Percentiles rank a stretch among this genome's conserved stretches.
Evolutionary conservation across 495 filamentous ascomycete genomes (phyloP).

Genomic region (Aspergillus wentii): DNA sequence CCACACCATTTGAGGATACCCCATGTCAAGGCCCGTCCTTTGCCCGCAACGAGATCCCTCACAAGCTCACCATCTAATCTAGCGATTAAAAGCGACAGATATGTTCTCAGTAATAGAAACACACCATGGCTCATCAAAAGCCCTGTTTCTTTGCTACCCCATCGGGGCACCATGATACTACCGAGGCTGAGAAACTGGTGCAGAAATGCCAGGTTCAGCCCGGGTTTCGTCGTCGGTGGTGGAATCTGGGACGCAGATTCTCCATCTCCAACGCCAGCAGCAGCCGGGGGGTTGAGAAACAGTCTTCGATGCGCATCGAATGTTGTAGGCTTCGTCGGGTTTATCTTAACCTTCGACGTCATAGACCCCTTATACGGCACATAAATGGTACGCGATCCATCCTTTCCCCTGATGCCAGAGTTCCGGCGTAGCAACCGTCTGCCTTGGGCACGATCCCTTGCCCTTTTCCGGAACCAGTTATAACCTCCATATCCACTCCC

Average conservation of each 20-base stretch:
- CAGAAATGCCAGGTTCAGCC: slow-evolving; percentile 94
- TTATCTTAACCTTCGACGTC: slow-evolving; percentile 86
- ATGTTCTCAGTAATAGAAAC: slow-evolving; percentile 76
- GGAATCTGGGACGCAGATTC: slow-evolving; percentile 62
- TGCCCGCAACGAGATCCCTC: slow-evolving; percentile 88
- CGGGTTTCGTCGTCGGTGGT: slow-evolving; percentile 81
- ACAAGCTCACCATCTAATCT: slow-evolving; percentile 95
- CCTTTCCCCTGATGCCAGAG: slow-evolving; percentile 86
- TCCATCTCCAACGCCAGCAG: slow-evolving; percentile 68
- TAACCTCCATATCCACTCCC: slow-evolving; percentile 68
- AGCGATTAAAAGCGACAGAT: slow-evolving; percentile 88
- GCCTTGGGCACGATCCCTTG: slow-evolving; percentile 74
- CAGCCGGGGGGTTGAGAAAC: slow-evolving; percentile 84
- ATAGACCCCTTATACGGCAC: slow-evolving; percentile 79
- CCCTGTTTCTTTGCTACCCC: slow-evolving; percentile 91
- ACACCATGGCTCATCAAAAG: slow-evolving; percentile 73
- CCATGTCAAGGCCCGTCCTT: slow-evolving; percentile 81
- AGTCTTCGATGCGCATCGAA: slow-evolving; percentile 94
- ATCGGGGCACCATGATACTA: slow-evolving; percentile 95
- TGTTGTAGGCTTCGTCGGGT: slow-evolving; percentile 87
- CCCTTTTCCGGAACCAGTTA: slow-evolving; percentile 63
- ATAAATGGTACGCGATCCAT: slow-evolving; percentile 89
- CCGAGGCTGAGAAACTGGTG: slow-evolving; percentile 94
- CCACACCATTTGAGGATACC: slow-evolving; percentile 83
- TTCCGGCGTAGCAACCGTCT: slow-evolving; percentile 79